phyloP scores from a whole-genome alignment of 2,329 filamentous ascomycete genomes.

The Trichothecium roseum region DNA sequence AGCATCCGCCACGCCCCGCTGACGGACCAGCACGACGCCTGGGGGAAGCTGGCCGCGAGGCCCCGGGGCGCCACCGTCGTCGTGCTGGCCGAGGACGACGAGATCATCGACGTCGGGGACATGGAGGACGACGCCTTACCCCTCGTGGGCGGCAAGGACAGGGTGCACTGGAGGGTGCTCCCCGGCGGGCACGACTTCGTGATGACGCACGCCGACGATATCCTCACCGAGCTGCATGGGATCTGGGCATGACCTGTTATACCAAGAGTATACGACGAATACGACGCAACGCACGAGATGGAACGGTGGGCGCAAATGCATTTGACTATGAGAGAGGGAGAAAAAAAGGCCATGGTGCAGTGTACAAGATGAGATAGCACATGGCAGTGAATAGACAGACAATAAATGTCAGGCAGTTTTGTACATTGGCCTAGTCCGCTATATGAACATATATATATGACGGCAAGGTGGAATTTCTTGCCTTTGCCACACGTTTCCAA shows the following conservation, averaged over 20 bases:
- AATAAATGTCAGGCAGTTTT: too few species aligned
- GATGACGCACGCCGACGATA: slow-evolving; percentile 39
- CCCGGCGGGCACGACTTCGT: slow-evolving; percentile 52
- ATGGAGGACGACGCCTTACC: slow-evolving; percentile 39
- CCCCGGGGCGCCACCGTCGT: slow-evolving; percentile 35
- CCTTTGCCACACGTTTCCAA: not conserved
- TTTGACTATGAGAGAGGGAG: too few species aligned
- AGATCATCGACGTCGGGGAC: slow-evolving; percentile 40
- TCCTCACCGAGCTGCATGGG: slow-evolving; percentile 34
- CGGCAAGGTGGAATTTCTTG: slow-evolving; percentile 6
- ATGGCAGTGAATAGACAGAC: too few species aligned
- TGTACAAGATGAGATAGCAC: too few species aligned
- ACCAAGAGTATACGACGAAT: too few species aligned
- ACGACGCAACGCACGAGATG: too few species aligned
- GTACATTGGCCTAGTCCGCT: too few species aligned
- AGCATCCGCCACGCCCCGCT: slow-evolving; percentile 45
- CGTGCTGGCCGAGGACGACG: slow-evolving; percentile 38
- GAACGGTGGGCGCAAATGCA: too few species aligned
- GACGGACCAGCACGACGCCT: slow-evolving; percentile 39
- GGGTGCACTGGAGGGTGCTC: slow-evolving; percentile 39
- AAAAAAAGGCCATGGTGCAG: too few species aligned
- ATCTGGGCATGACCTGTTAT: too few species aligned
- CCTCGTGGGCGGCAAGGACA: slow-evolving; percentile 37
- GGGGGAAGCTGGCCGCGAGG: slow-evolving; percentile 33
- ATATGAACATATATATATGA: too few species aligned